Percentiles rank a stretch among this genome's conserved stretches.
Evolutionary conservation across 225 moss, liverwort and hornwort species (phyloP).

Genomic region (Polytrichum formosum): DNA sequence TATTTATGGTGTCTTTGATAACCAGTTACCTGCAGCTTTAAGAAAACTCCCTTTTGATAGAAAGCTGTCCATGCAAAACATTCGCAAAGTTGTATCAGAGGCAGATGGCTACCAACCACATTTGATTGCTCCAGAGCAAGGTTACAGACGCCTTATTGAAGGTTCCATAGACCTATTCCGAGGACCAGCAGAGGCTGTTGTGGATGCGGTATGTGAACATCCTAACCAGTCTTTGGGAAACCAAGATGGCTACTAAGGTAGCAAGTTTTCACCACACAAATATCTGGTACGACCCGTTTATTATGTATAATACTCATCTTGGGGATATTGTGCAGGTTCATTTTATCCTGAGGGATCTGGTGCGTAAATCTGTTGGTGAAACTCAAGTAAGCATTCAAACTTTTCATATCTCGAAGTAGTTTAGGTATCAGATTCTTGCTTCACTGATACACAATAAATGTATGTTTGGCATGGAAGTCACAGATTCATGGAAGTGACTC

Average conservation of each 20-base stretch:
- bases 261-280: no score
- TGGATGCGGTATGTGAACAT: slow-evolving; percentile 58
- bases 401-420: no score
- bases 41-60: slow-evolving; percentile 79
- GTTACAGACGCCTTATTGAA: slow-evolving; percentile 82
- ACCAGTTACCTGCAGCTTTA: slow-evolving; percentile 83
- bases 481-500: no score
- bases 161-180: slow-evolving; percentile 75
- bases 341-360: slow-evolving; percentile 76
- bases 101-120: slow-evolving; percentile 96
- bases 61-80: slow-evolving; percentile 88
- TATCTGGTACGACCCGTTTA: no score
- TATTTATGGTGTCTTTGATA: slow-evolving; percentile 75
- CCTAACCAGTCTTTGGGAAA: background rate
- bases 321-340: slow-evolving; percentile 55
- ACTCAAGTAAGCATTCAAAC: slow-evolving; percentile 46
- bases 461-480: no score
- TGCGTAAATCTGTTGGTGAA: slow-evolving; percentile 69
- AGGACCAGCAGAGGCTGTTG: slow-evolving; percentile 81
- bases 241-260: no score
- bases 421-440: no score
- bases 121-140: slow-evolving; percentile 87
- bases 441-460: no score
- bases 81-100: slow-evolving; percentile 85
- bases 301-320: background rate